Evolutionary conservation across 257 asterid species (phyloP).

Genomic region (Nemophila menziesii): DNA sequence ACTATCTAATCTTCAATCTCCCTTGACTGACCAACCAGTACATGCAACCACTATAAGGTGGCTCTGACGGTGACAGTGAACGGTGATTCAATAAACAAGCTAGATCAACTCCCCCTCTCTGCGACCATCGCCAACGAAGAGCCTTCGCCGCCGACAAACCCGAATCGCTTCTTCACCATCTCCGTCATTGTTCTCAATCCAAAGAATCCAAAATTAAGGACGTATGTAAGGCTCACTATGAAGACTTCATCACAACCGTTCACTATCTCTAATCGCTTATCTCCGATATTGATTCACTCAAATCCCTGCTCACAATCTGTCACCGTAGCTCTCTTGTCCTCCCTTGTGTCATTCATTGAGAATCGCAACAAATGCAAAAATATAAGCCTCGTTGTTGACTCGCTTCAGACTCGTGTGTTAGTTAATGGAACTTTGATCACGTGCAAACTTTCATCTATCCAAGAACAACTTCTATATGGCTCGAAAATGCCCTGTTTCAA

Average conservation of each 20-base stretch:
- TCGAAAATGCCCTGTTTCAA: slow-evolving; percentile 66
- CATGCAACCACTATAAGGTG: too few species aligned
- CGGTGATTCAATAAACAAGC: slow-evolving; percentile 73
- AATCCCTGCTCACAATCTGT: slow-evolving; percentile 76
- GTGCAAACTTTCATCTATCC: slow-evolving; percentile 51
- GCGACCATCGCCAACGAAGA: slow-evolving; percentile 89
- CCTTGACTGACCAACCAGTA: too few species aligned
- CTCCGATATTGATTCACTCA: slow-evolving; percentile 85
- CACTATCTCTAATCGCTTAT: slow-evolving; percentile 91
- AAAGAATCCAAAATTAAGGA: slow-evolving; percentile 93
- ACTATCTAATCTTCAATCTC: too few species aligned
- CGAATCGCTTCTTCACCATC: slow-evolving; percentile 66
- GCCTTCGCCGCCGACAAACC: slow-evolving; percentile 83
- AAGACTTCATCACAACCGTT: slow-evolving; percentile 90
- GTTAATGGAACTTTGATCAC: slow-evolving; percentile 60
- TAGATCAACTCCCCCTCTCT: slow-evolving; percentile 78
- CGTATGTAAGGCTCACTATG: slow-evolving; percentile 87
- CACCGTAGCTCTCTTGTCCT: slow-evolving; percentile 59
- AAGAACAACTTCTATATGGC: slow-evolving; percentile 73
- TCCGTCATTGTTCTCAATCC: slow-evolving; percentile 63
- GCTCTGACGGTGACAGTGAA: slow-evolving; percentile 51
- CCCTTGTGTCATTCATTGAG: slow-evolving; percentile 65
- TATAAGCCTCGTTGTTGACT: slow-evolving; percentile 52
- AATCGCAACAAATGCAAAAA: slow-evolving; percentile 53
- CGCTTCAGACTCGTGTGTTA: slow-evolving; percentile 49